Evolutionary conservation across 169 alveolate genomes (phyloP).

Genomic region (Blepharisma undulans): DNA sequence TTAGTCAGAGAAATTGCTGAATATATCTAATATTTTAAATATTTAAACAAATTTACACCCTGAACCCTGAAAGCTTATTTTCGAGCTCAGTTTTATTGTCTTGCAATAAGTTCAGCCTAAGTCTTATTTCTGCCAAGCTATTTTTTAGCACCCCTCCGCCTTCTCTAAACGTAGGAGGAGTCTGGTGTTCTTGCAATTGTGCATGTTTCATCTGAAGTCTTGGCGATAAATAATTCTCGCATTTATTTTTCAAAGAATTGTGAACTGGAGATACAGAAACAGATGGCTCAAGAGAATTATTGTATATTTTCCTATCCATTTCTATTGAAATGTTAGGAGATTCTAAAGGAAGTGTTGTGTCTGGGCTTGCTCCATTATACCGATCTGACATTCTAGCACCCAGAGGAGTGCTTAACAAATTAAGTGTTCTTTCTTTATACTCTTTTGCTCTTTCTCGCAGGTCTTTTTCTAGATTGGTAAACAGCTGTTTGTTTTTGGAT

Average conservation of each 20-base stretch:
- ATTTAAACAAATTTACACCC: not conserved
- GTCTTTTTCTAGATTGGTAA: conserved; percentile 32
- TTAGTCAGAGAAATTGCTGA: not conserved
- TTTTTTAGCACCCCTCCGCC: conserved; percentile 10
- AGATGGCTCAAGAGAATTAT: not conserved
- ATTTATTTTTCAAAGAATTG: not conserved
- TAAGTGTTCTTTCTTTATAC: conserved; percentile 37
- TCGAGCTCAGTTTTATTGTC: conserved; percentile 16
- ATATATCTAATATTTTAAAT: too few relatives aligned
- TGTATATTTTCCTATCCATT: not conserved
- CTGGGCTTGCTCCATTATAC: not conserved
- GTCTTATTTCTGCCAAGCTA: conserved; percentile 16
- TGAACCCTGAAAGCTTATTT: not conserved
- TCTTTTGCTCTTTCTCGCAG: conserved; percentile 32
- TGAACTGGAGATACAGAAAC: not conserved
- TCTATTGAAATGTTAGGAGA: not conserved
- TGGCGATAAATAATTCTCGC: not conserved
- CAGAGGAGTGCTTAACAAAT: not conserved
- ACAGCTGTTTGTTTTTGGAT: conserved; percentile 18
- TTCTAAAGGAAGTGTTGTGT: not conserved
- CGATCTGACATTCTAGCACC: not conserved
- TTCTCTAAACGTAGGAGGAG: conserved; percentile 37
- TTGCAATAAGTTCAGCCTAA: conserved; percentile 1
- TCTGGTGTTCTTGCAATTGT: not conserved
- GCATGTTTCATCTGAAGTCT: not conserved